Base-by-base conservation (phyloP, 1,284 basidiomycete species). In the Apiotrichum mycotoxinovorans region DNA sequence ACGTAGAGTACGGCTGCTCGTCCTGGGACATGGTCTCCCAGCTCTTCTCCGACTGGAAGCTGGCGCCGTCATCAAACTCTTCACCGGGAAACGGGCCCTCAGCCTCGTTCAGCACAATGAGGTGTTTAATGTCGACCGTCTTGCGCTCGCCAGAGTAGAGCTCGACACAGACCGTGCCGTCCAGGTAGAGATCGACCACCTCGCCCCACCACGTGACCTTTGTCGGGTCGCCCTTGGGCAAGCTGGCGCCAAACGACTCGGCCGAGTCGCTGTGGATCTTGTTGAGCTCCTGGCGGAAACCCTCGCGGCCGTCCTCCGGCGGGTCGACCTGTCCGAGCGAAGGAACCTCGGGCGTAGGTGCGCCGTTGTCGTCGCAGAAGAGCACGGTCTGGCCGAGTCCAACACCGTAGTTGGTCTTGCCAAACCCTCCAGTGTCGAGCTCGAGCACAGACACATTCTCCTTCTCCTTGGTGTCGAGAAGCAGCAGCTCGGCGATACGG, bases 381-480 rank as follows among this genome's bases (percentile, higher is more conserved):
- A 97, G 86, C 18, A 96, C 90, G 58, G 85, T 84, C 67, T 94
- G 89, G 14, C 91, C 89, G 23, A 88, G 82, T 47, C 85, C 83
- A 26, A 94, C 85, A 35, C 89, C 89, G 50, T 88, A 83, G n/a
- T 68, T 64, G n/a, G 83, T 84, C 42, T 40, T 77, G 63, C 62
- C 76, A 64, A 53, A 78, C 72, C 38, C 80, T 9, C 68, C 67
- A 8, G 88, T 85, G 71, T 95, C 91, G 51, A 96, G 83, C 76
- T 97, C 92, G 34, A 97, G 82, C 17, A 89, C 82, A 38, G 92
- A 89, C 7, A 87, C 89, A 17, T 86, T 80, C 73, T 90, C 87
- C 53, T 79, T 77, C 44, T 74, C 68, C 26, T 62, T 60, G 10
- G 55, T 64, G 34, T 70, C 68, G 1, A 66, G 60, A 20, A 70